Evolutionary conservation across 345 rosid genomes (phyloP), one percentile per base, ranked within the genome.

Genomic region (Draba incana): DNA sequence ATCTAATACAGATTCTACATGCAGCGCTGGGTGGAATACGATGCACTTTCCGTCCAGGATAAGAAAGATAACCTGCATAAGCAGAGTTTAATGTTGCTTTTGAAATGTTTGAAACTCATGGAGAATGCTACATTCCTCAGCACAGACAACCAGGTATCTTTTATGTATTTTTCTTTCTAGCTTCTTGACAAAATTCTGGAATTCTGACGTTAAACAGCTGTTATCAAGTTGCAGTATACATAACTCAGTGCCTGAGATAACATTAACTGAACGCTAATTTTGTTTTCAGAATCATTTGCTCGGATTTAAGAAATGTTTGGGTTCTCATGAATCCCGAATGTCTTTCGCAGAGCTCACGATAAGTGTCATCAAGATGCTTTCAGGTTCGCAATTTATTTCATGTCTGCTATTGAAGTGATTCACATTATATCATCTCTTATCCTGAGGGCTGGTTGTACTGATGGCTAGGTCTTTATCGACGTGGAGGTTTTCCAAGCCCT

Each of bases 71-170:
- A 75, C 38, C 30, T 55, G 66, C 69, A 78, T 75, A 70, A 77
- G 78, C 79, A 81, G 68, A 86, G 75, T 80, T 80, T 84, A 54
- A 79, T 80, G 70, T 68, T 88, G 72, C 94, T 95, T 68, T 74
- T 86, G 56, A 92, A 92, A 84, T 92, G 92, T 82, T 75, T 95
- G 85, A 92, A 88, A 80, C 89, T 92, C 71, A 89, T 95, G 98
- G 99, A 95, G 81, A 95, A 95, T 82, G 96, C 97, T 56, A 88
- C 99, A 55, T 92, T 92, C 78, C 84, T 89, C 7, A 95, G 98
- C 75, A 83, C 86, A 69, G 97, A 92, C 49, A 95, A 95, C 78
- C 99, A 95, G 97, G 99, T 92, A 79, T 56, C 31, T 28, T 57
- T 63, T 60, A 61, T 47, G 51, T 68, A 45, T 43, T 62, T 39